phyloP scores from a whole-genome alignment of 2,329 filamentous ascomycete genomes.

The Phyllosticta citrichinensis region DNA sequence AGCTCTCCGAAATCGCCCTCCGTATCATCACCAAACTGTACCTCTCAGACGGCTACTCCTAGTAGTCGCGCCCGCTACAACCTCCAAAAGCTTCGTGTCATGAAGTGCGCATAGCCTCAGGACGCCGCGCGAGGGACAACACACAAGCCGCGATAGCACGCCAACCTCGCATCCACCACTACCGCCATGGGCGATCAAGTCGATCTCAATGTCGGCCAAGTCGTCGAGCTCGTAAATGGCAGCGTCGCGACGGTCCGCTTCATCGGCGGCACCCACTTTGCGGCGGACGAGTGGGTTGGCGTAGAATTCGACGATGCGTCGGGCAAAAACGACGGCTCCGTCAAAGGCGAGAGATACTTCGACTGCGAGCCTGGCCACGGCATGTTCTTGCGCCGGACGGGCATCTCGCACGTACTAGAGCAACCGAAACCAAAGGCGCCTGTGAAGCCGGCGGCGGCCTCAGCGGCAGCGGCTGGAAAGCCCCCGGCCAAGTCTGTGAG shows the following conservation, averaged over 20 bases:
- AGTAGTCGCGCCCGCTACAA: not conserved
- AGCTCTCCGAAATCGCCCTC: not conserved
- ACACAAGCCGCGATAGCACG: not conserved
- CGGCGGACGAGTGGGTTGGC: slow-evolving; percentile 77
- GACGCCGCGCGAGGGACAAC: not conserved
- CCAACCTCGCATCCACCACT: not conserved
- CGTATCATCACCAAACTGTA: not conserved
- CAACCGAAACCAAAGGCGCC: slow-evolving; percentile 33
- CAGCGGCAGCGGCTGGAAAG: slow-evolving; percentile 1
- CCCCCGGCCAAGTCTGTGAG: not conserved
- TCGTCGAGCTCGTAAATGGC: slow-evolving; percentile 68
- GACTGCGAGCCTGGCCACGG: slow-evolving; percentile 60
- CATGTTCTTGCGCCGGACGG: slow-evolving; percentile 77
- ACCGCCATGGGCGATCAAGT: not conserved
- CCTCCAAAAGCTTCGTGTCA: not conserved
- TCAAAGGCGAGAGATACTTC: slow-evolving; percentile 82
- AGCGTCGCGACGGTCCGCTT: slow-evolving; percentile 71
- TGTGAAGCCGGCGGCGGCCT: not conserved
- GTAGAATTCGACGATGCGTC: slow-evolving; percentile 72
- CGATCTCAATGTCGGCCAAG: slow-evolving; percentile 47
- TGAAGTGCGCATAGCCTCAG: slow-evolving; percentile 6
- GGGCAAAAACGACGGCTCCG: slow-evolving; percentile 90
- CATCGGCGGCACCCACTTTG: slow-evolving; percentile 69
- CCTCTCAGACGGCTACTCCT: not conserved
- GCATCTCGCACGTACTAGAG: slow-evolving; percentile 44